Base-by-base conservation (phyloP, 73 alveolate species). In the Paramecium octaurelia region DNA sequence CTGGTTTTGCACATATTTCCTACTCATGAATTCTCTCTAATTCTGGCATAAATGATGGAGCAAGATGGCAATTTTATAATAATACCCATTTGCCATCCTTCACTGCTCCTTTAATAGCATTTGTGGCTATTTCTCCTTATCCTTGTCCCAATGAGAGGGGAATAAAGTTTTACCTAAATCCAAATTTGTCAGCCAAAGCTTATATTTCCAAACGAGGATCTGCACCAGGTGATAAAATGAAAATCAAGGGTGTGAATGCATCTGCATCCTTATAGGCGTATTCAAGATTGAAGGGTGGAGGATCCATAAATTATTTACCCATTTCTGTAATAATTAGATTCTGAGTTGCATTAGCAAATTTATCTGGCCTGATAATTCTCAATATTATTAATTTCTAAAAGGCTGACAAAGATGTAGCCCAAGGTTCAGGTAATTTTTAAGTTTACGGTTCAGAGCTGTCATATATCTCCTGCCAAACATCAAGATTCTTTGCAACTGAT, bases 151-250 rank as follows among this genome's bases (percentile, higher is more conserved):
- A 96, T 36, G 99, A 97, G 2, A 98, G 93, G 12, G 99, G 94
- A 85, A 93, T 92, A 86, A 94, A 96, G 85, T 96, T 96, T 64
- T 96, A 95, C 24, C 77, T 44, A 86, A 95, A 90, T 48, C 96
- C 98, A 85, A 94, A 92, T 87, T 95, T 96, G 71, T 95, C 96
- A 20, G 99, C 97, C 8, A 98, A 95, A 89, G 96, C 98, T 68
- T 95, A 92, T 11, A 98, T 95, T 93, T 97, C 99, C n/a, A 95
- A 92, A 94, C 98, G 97, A 69, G 99, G 99, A 96, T 98, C 99
- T 31, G 99, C 99, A 14, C 99, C 99, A 24, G 99, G 99, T 20
- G 99, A 97, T 29, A 98, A 95, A 77, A 98, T 97, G 85, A 98
- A 97, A 44, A 98, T 96, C 35, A 98, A 93, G 0, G 99, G 99